Conservation (phyloP, 2,329 filamentous ascomycete species). For the Emmonsiellopsis sp. region DNA sequence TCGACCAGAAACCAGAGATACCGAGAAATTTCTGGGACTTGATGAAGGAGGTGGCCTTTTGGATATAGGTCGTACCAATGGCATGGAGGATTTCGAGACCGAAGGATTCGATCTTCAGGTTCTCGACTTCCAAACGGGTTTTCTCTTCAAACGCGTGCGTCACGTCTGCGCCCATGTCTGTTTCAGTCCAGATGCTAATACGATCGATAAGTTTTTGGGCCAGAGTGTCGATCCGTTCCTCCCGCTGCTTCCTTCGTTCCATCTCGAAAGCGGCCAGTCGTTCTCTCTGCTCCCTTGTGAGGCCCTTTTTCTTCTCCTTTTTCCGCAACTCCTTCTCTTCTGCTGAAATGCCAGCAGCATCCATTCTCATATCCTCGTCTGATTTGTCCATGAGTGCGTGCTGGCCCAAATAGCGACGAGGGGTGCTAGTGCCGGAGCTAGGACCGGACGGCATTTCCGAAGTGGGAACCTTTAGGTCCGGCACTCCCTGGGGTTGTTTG, state of each 20-base stretch:
- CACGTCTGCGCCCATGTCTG: constrained; percentile 77
- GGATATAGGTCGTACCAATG: constrained; percentile 81
- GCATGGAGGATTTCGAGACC: constrained; percentile 93
- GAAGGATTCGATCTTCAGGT: constrained; percentile 98
- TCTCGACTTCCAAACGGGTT: constrained; percentile 88
- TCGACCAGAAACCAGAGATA: constrained; percentile 87
- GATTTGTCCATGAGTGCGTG: constrained; percentile 82
- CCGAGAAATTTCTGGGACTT: constrained; percentile 96
- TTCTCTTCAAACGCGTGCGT: constrained; percentile 88
- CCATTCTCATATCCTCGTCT: constrained; percentile 62
- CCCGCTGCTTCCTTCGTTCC: constrained; percentile 71
- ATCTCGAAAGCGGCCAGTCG: constrained; percentile 80
- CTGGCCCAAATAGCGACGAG: constrained; percentile 57
- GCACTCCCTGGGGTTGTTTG: constrained; percentile 8
- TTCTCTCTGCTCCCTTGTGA: constrained; percentile 88
- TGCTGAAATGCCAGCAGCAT: constrained; percentile 55
- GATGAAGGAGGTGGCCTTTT: constrained; percentile 77
- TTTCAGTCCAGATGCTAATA: constrained; percentile 93
- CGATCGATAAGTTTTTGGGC: constrained; percentile 78
- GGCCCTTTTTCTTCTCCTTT: constrained; percentile 82
- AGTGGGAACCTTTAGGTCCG: constrained; percentile 10
- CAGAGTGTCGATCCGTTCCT: constrained; percentile 82
- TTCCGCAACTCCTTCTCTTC: constrained; percentile 68
- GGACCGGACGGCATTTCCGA: constrained; percentile 7
- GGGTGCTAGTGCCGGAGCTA: constrained; percentile 36